A percentile compares a stretch with the other conserved stretches of the same genome.
These are phyloP conservation scores for Colletotrichum sp. DNA, from an alignment of 2,329 filamentous ascomycete genomes.

Conservation along the genomic window DNA sequence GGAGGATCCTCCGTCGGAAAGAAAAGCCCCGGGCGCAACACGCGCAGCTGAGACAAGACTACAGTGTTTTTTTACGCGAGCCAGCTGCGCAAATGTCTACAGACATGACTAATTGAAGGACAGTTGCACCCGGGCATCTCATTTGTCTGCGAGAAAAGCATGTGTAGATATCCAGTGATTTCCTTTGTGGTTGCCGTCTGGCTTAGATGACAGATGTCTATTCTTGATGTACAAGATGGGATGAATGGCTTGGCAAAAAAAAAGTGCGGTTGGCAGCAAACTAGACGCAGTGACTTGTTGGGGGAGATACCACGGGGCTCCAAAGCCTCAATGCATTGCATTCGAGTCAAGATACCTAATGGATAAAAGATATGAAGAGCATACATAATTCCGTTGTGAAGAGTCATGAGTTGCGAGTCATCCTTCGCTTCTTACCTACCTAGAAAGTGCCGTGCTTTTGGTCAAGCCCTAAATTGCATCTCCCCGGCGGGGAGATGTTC, in stretches of 20 bases:
- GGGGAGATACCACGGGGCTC: not conserved
- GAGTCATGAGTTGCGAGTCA: not conserved
- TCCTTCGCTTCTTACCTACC: not conserved
- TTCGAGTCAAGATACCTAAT: constrained; percentile 1
- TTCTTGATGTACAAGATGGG: not conserved
- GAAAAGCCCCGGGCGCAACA: not conserved
- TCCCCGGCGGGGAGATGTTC: not conserved
- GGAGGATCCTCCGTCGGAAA: not conserved
- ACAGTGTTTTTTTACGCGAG: not conserved
- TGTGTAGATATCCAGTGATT: not conserved
- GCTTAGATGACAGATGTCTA: not conserved
- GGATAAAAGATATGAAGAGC: not conserved
- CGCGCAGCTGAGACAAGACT: not conserved
- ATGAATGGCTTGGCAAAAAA: not conserved
- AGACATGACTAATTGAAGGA: constrained; percentile 3
- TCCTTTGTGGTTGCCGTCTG: not conserved
- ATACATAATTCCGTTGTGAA: not conserved
- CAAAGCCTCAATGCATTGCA: not conserved
- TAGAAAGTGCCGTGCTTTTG: not conserved
- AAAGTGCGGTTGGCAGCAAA: not conserved
- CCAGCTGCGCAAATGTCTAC: not conserved
- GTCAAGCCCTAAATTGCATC: not conserved
- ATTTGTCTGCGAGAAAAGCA: not conserved
- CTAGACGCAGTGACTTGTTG: not conserved
- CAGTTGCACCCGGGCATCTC: not conserved